Percentiles rank a stretch among this genome's conserved stretches.
These are phyloP conservation scores for Mucor circinelloides DNA, from an alignment of 371 early-diverging fungal species.

Conservation along the genomic window DNA sequence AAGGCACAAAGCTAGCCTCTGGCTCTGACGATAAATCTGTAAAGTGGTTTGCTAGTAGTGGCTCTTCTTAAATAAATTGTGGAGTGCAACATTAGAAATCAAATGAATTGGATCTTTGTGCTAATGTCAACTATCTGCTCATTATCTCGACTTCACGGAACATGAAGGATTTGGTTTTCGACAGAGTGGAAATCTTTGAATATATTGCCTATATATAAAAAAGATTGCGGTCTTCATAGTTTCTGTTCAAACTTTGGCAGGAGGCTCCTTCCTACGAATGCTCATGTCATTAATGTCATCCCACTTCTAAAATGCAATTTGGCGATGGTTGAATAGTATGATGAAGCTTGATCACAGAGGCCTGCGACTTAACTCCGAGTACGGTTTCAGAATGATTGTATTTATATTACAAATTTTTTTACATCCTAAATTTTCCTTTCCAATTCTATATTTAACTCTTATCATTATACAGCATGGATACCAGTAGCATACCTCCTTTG, in stretches of 20 bases:
- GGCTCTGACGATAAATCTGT: conserved; percentile 74
- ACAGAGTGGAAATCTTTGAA: too few species aligned
- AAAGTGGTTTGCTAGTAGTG: conserved; percentile 55
- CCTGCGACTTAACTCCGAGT: neutral
- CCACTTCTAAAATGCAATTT: neutral
- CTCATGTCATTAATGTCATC: neutral
- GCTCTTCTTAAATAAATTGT: conserved; percentile 31
- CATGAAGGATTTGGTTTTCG: too few species aligned
- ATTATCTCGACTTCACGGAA: too few species aligned
- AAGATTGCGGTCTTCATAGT: neutral
- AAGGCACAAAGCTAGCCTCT: conserved; percentile 74
- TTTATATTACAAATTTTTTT: conserved; percentile 6
- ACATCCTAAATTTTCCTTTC: neutral
- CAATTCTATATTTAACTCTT: neutral
- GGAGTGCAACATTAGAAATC: neutral
- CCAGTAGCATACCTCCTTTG: neutral
- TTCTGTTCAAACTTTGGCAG: too few species aligned
- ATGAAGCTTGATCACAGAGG: neutral
- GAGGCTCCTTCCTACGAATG: neutral
- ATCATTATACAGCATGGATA: conserved; percentile 1
- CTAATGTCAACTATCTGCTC: neutral
- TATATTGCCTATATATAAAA: neutral
- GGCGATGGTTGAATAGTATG: neutral
- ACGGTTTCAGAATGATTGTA: neutral
- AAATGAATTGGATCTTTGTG: neutral